Percentiles rank a stretch among this genome's conserved stretches.
These are phyloP conservation scores for Fusarium succisae DNA, from an alignment of 2,329 filamentous ascomycete species.

Conservation along the genomic window DNA sequence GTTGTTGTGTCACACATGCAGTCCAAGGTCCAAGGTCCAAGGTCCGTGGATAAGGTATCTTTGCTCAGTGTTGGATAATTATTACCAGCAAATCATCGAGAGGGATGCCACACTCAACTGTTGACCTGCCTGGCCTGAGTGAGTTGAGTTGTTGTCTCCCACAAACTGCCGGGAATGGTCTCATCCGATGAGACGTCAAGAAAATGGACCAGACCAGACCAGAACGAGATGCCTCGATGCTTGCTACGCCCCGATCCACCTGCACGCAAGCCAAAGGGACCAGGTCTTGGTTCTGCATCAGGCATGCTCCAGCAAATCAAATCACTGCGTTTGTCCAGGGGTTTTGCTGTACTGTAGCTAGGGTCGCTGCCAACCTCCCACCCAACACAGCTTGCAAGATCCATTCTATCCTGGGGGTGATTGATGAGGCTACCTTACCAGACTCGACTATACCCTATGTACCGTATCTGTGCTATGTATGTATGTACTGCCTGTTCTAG, in stretches of 20 bases:
- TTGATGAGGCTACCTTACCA: conserved; percentile 34
- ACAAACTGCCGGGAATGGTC: conserved; percentile 22
- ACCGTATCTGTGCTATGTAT: neutral
- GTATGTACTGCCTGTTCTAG: neutral
- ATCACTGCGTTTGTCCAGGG: conserved; percentile 26
- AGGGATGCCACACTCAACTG: conserved; percentile 14
- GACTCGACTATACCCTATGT: conserved; percentile 4
- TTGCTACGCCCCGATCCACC: conserved; percentile 40
- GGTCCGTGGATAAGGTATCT: conserved; percentile 16
- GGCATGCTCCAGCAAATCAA: conserved; percentile 24
- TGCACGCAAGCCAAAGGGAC: conserved; percentile 37
- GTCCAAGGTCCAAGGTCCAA: neutral
- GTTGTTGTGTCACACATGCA: conserved; percentile 38
- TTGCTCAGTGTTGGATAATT: neutral
- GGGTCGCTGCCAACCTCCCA: conserved; percentile 34
- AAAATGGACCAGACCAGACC: conserved; percentile 17
- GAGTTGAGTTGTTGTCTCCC: conserved; percentile 11
- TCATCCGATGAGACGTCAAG: conserved; percentile 28
- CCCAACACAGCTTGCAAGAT: conserved; percentile 11
- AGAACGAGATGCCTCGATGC: conserved; percentile 21
- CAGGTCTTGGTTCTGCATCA: conserved; percentile 33
- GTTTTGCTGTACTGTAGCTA: conserved; percentile 21
- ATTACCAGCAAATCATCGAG: conserved; percentile 12
- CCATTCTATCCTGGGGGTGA: conserved; percentile 12
- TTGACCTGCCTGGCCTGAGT: neutral